Conservation (phyloP, 2,329 filamentous ascomycete genomes). For the Penicillium sp. region DNA sequence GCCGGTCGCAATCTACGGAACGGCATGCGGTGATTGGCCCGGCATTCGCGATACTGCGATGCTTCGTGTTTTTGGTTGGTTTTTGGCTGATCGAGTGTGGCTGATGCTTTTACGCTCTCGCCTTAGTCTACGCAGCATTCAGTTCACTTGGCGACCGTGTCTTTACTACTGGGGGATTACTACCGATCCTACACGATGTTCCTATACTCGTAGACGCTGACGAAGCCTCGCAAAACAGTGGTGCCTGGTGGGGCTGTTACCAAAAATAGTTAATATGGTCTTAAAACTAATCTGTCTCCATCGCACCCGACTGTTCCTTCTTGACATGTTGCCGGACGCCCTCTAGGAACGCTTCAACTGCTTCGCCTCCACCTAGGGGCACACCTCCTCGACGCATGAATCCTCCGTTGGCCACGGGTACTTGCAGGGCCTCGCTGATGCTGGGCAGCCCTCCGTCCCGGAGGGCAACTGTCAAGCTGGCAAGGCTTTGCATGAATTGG, state of each 20-base stretch:
- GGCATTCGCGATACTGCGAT: background rate
- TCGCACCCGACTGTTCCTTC: slow-evolving; percentile 41
- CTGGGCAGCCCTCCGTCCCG: slow-evolving; percentile 87
- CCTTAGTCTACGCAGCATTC: background rate
- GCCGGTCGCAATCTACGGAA: slow-evolving; percentile 19
- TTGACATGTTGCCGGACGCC: slow-evolving; percentile 79
- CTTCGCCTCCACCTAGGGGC: slow-evolving; percentile 82
- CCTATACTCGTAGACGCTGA: slow-evolving; percentile 8
- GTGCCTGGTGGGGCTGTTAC: slow-evolving; percentile 21
- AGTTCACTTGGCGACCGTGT: background rate
- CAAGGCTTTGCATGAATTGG: slow-evolving; percentile 84
- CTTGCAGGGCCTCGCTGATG: slow-evolving; percentile 78
- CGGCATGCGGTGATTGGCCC: slow-evolving; percentile 11
- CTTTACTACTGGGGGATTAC: slow-evolving; percentile 1
- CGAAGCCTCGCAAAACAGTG: slow-evolving; percentile 15
- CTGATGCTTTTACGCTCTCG: background rate
- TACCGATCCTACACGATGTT: background rate
- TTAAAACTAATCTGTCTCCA: slow-evolving; percentile 44
- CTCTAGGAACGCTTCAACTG: slow-evolving; percentile 86
- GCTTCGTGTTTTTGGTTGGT: background rate
- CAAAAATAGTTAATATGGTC: slow-evolving; percentile 18
- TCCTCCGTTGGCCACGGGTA: slow-evolving; percentile 81
- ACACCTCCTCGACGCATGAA: slow-evolving; percentile 74
- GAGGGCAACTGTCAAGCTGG: slow-evolving; percentile 81
- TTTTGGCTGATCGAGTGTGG: background rate